phyloP scores from a whole-genome alignment of 768 basidiomycete genomes.

The Pisolithus tinctorius region DNA sequence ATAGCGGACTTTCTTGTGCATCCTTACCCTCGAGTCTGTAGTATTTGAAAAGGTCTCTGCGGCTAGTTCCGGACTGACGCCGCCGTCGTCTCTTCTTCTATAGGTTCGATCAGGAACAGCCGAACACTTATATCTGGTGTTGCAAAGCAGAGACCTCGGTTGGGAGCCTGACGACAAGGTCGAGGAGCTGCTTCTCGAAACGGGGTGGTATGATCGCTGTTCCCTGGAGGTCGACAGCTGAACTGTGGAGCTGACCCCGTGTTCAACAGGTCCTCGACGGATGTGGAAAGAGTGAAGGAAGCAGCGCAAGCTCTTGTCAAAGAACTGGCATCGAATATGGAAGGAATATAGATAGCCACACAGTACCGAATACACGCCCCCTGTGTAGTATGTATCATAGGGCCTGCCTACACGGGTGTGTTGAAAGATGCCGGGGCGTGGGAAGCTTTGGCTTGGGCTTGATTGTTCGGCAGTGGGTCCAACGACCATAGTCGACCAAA shows the following conservation, averaged over 20 bases:
- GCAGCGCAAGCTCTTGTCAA: slow-evolving; percentile 37
- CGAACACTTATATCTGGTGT: slow-evolving; percentile 72
- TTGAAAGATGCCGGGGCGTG: slow-evolving; percentile 13
- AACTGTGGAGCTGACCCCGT: slow-evolving; percentile 21
- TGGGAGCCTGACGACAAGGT: slow-evolving; percentile 52
- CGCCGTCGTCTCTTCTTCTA: background rate
- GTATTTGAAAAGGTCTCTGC: slow-evolving; percentile 6
- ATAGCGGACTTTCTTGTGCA: slow-evolving; percentile 67
- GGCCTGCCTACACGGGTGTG: background rate
- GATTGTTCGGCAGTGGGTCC: background rate
- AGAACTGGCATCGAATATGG: slow-evolving; percentile 29
- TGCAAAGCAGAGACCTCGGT: slow-evolving; percentile 65
- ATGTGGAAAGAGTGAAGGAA: slow-evolving; percentile 31
- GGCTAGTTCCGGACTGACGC: slow-evolving; percentile 5
- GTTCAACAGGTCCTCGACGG: slow-evolving; percentile 42
- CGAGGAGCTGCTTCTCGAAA: slow-evolving; percentile 70
- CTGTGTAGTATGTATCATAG: background rate
- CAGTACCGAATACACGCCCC: background rate
- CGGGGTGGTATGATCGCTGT: slow-evolving; percentile 58
- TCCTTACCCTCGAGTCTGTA: slow-evolving; percentile 68
- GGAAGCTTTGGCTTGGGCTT: slow-evolving; percentile 11
- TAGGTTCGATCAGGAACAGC: slow-evolving; percentile 78
- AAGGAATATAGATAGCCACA: slow-evolving; percentile 13
- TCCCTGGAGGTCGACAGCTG: slow-evolving; percentile 3
- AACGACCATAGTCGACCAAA: background rate